Conservation (phyloP, 2,329 filamentous ascomycete genomes). For the Hypoxylon sp. region DNA sequence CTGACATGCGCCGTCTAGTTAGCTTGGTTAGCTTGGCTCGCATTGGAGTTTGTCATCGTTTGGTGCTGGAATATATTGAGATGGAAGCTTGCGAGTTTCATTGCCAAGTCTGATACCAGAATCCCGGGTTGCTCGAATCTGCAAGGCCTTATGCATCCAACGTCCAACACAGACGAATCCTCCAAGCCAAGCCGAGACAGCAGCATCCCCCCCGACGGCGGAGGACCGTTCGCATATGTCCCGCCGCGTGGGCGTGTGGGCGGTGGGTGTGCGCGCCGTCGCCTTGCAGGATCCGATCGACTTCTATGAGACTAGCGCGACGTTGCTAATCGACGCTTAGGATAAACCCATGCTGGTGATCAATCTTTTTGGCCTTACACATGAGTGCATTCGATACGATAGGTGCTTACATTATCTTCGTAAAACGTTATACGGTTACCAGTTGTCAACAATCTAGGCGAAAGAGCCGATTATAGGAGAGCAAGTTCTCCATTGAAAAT, state of each 20-base stretch:
- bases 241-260: conserved; percentile 1
- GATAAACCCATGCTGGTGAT: conserved; percentile 35
- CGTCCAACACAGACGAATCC: conserved; percentile 9
- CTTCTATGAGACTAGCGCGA: conserved; percentile 23
- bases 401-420: conserved; percentile 5
- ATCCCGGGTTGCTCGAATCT: conserved; percentile 34
- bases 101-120: conserved; percentile 43
- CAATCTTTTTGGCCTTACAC: conserved; percentile 33
- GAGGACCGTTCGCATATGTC: conserved; percentile 23
- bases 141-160: conserved; percentile 34
- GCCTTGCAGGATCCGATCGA: conserved; percentile 31
- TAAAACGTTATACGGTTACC: conserved; percentile 20
- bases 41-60: conserved; percentile 33
- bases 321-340: conserved; percentile 32
- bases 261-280: conserved; percentile 14
- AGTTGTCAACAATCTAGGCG: conserved; percentile 4
- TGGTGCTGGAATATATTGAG: conserved; percentile 32
- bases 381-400: conserved; percentile 20
- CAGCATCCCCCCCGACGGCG: conserved; percentile 19
- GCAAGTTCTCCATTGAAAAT: no score
- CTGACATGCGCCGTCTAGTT: conserved; percentile 18
- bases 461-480: background rate
- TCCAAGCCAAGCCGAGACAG: conserved; percentile 29
- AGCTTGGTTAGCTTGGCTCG: conserved; percentile 39
- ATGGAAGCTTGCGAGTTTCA: conserved; percentile 37